phyloP scores from a whole-genome alignment of 129 eudicot genomes.

The Glebionis coronaria region DNA sequence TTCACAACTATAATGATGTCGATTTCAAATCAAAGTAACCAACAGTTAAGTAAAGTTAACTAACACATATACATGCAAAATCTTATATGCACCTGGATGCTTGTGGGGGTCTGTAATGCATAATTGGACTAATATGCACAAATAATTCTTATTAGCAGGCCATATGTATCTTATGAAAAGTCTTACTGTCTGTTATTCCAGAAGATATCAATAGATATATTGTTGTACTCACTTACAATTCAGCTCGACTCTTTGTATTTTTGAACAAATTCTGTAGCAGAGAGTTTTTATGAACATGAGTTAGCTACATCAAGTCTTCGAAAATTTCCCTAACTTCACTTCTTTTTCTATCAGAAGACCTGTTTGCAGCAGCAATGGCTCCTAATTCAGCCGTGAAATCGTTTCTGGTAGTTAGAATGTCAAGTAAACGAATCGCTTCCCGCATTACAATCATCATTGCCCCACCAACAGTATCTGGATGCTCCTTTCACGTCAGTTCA shows the following conservation, averaged over 20 bases:
- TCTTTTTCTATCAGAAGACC: constrained; percentile 62
- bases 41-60: no score
- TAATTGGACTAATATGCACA: no score
- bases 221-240: no score
- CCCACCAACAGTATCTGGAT: constrained; percentile 99
- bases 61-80: no score
- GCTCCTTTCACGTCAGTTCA: constrained; percentile 99
- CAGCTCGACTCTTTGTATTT: constrained; percentile 82
- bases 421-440: constrained; percentile 89
- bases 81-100: no score
- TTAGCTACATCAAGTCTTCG: constrained; percentile 70
- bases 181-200: no score
- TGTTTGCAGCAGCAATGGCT: constrained; percentile 81
- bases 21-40: no score
- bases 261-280: constrained; percentile 71
- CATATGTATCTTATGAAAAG: no score
- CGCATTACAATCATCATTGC: constrained; percentile 99
- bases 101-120: no score
- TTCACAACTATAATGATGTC: no score
- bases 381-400: constrained; percentile 86
- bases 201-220: no score
- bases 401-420: constrained; percentile 68
- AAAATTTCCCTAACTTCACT: constrained; percentile 82
- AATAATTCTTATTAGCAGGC: no score
- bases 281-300: constrained; percentile 48